Conservation (phyloP, 805 yeast genomes). For the Candida oleophila region DNA sequence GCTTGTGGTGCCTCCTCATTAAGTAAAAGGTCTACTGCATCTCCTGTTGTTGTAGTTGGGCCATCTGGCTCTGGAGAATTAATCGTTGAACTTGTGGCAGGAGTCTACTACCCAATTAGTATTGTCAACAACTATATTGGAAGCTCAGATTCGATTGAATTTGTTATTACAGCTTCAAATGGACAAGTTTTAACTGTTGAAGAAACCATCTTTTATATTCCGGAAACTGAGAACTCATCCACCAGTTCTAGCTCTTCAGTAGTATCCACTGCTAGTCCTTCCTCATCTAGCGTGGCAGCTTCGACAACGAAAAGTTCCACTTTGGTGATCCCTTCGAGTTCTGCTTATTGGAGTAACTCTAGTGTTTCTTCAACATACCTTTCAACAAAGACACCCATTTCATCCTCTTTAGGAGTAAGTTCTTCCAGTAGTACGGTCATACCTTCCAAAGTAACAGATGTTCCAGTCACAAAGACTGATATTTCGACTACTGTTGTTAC, state of each 20-base stretch:
- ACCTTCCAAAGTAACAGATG: not conserved
- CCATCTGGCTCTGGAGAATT: not conserved
- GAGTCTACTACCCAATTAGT: constrained; percentile 16
- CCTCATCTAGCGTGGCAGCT: not conserved
- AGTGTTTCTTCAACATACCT: not conserved
- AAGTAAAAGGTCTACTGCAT: not conserved
- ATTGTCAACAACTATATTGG: constrained; percentile 8
- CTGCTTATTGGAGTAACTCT: not conserved
- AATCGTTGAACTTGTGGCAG: constrained; percentile 7
- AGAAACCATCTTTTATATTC: not conserved
- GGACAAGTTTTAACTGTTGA: not conserved
- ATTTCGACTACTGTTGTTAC: constrained; percentile 20
- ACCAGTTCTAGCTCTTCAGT: not conserved
- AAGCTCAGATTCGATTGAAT: not conserved
- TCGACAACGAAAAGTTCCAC: not conserved
- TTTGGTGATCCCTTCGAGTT: constrained; percentile 3
- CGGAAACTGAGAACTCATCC: not conserved
- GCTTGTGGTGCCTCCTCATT: not conserved
- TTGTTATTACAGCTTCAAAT: not conserved
- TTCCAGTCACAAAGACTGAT: constrained; percentile 13
- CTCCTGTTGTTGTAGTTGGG: not conserved
- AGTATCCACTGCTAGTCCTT: not conserved
- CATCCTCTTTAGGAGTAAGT: not conserved
- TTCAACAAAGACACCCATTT: not conserved
- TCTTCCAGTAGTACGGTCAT: not conserved